A percentile compares a stretch with the other conserved stretches of the same genome.
Conservation (phyloP, 768 basidiomycete species). For the Podaxis rugospora region DNA sequence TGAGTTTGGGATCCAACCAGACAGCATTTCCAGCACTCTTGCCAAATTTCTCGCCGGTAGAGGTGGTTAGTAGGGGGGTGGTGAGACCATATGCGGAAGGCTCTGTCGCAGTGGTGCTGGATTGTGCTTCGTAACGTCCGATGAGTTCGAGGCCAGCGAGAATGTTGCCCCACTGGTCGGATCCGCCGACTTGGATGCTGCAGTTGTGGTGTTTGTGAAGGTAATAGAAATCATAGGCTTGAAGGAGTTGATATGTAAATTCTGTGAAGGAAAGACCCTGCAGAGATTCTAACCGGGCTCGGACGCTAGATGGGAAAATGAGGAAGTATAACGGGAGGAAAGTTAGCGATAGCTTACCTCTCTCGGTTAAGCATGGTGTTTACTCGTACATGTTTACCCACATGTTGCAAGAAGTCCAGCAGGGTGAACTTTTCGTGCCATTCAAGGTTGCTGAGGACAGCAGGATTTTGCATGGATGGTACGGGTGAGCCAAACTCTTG, state of each 20-base stretch:
- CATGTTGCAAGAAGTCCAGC: conserved; percentile 78
- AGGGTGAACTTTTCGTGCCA: conserved; percentile 77
- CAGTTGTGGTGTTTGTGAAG: conserved; percentile 65
- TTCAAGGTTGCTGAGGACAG: conserved; percentile 46
- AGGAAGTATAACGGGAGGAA: neutral
- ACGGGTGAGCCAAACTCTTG: neutral
- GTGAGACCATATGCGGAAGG: conserved; percentile 66
- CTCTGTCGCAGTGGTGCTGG: conserved; percentile 17
- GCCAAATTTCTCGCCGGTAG: conserved; percentile 92
- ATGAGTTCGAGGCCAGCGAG: conserved; percentile 91
- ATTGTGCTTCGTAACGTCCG: conserved; percentile 32
- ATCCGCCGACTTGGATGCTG: conserved; percentile 89
- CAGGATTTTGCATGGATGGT: neutral
- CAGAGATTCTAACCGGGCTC: conserved; percentile 69
- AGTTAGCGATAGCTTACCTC: conserved; percentile 46
- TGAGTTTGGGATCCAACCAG: conserved; percentile 77
- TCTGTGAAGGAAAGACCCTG: conserved; percentile 97
- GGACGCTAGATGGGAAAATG: conserved; percentile 51
- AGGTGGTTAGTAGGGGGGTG: conserved; percentile 89
- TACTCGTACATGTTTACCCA: conserved; percentile 77
- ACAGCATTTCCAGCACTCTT: conserved; percentile 96
- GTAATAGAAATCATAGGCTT: conserved; percentile 91
- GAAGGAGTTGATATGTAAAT: conserved; percentile 95
- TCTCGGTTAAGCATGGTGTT: conserved; percentile 90
- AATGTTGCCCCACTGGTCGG: conserved; percentile 99